Evolutionary conservation across 2,329 filamentous ascomycete genomes (phyloP), one percentile per base, ranked within the genome.

Genomic region (Hypoxylon sp.): DNA sequence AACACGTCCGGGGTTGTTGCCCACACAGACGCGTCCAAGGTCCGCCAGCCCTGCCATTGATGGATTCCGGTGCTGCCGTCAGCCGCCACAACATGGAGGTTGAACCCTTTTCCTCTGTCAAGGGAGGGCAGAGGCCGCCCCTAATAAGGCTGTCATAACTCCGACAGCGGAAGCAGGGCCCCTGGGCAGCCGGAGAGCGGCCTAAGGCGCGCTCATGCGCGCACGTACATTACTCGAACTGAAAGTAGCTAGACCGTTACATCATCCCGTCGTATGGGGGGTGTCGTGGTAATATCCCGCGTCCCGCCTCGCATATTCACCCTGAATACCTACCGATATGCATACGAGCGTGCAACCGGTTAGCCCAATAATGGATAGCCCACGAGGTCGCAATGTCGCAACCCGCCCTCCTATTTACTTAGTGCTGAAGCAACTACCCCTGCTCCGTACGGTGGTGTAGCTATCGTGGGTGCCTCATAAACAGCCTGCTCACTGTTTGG

Each of bases 81-180:
- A 69, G 64, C 67, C 67, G 64, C 64, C 64, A 67, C 64, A 58
- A 26, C 63, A 66, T 49, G 58, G 63, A 58, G 63, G 63, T 61
- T 63, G 58, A 32, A 30, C 40, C 51, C 38, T 36, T 42, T 8
- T 33, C 20, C 22, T 32, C 26, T 45, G 46, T 20, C 22, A 46
- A 18, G 33, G 53, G 45, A 40, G 46, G 24, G 28, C 16, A 24
- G 30, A 38, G 32, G 33, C 26, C 49, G 52, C 52, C 52, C 49
- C 52, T 57, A 64, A 66, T 68, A 55, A 68, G 66, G 66, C 66
- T 68, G 50, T 46, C 44, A 40, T 61, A 66, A 64, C 63, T 61
- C 63, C 63, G 59, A 58, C 59, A 36, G 56, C 63, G 66, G 66
- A 59, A 60, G 66, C 48, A 26, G 40, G 54, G 40, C 28, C 65